phyloP scores from a whole-genome alignment of 2,329 filamentous ascomycete species.

The Fusarium sp. region DNA sequence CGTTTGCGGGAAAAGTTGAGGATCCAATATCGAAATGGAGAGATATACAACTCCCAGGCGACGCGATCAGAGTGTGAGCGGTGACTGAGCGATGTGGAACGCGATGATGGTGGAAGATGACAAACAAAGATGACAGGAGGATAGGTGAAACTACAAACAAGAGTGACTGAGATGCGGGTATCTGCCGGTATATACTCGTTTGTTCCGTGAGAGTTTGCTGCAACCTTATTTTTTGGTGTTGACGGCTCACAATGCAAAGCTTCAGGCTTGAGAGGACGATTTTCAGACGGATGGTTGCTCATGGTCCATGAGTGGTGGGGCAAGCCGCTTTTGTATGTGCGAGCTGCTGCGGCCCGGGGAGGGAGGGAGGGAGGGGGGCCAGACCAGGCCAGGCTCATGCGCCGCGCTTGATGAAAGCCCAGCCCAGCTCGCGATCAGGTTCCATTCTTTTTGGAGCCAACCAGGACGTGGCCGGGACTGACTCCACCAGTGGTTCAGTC shows the following conservation, averaged over 20 bases:
- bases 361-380: not conserved
- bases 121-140: slow-evolving; percentile 3
- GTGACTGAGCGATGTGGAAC: slow-evolving; percentile 16
- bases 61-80: slow-evolving; percentile 25
- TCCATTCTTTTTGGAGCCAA: slow-evolving; percentile 18
- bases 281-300: slow-evolving; percentile 42
- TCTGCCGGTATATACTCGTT: slow-evolving; percentile 7
- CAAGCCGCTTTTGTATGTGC: slow-evolving; percentile 47
- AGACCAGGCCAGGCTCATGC: not conserved
- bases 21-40: not conserved
- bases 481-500: slow-evolving; percentile 12
- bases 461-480: not conserved
- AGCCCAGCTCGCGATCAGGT: not conserved
- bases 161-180: not conserved
- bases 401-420: slow-evolving; percentile 17
- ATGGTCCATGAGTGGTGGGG: slow-evolving; percentile 46
- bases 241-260: slow-evolving; percentile 10
- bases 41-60: slow-evolving; percentile 23
- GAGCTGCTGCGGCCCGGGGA: slow-evolving; percentile 2
- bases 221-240: slow-evolving; percentile 13
- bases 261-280: slow-evolving; percentile 15
- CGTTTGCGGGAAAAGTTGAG: slow-evolving; percentile 23
- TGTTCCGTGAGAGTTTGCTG: slow-evolving; percentile 6
- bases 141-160: not conserved
- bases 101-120: slow-evolving; percentile 8